A percentile compares a stretch with the other conserved stretches of the same genome.
Evolutionary conservation across 257 asterid genomes (phyloP).

Genomic region (Penstemon barbatus): DNA sequence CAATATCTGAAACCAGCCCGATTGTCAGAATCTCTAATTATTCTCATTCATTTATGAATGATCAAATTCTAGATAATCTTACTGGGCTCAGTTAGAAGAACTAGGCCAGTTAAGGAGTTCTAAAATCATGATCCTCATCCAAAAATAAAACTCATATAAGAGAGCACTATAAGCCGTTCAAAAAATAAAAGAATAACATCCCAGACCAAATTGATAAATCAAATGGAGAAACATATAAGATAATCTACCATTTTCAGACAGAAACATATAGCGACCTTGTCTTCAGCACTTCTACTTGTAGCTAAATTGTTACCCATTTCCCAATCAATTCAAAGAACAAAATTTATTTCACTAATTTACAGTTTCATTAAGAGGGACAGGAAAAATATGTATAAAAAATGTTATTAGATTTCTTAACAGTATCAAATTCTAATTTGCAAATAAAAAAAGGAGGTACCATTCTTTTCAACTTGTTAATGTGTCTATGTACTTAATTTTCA

Average conservation of each 20-base stretch:
- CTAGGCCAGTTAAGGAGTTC: neutral
- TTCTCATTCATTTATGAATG: neutral
- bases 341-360: neutral
- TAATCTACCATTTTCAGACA: neutral
- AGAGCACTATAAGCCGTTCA: neutral
- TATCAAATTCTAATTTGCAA: no score
- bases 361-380: neutral
- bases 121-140: slow-evolving; percentile 2
- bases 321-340: neutral
- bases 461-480: neutral
- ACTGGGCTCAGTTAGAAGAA: slow-evolving; percentile 1
- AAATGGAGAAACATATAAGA: neutral
- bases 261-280: neutral
- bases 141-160: neutral
- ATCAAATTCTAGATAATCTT: slow-evolving; percentile 3
- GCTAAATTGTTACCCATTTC: neutral
- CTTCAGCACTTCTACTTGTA: neutral
- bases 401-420: neutral
- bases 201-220: slow-evolving; percentile 12
- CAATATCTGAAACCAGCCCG: slow-evolving; percentile 57
- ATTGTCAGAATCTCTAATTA: slow-evolving; percentile 21
- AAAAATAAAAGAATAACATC: neutral
- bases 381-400: neutral
- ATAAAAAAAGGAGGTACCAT: no score
- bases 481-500: neutral